Percentiles rank a stretch among this genome's conserved stretches.
These are phyloP conservation scores for Chernovozyma sophiae-reginae DNA, from an alignment of 1,139 yeast genomes.

Conservation along the genomic window DNA sequence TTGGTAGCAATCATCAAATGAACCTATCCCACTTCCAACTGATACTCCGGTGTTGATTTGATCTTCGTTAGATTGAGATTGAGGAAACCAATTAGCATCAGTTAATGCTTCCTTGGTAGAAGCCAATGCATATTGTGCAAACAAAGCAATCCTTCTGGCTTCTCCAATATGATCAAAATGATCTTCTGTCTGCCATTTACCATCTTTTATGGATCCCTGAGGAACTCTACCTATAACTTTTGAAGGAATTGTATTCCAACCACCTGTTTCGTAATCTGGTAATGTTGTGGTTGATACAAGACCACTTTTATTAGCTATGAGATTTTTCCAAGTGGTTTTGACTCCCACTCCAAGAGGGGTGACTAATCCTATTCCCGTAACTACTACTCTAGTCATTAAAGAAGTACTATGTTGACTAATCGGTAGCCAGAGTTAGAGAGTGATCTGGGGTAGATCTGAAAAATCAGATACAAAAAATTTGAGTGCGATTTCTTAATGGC, in stretches of 20 bases:
- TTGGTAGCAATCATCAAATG: constrained; percentile 69
- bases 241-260: constrained; percentile 62
- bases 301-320: constrained; percentile 52
- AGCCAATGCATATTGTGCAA: constrained; percentile 74
- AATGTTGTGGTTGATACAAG: constrained; percentile 49
- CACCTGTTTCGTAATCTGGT: constrained; percentile 40
- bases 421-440: too few relatives aligned
- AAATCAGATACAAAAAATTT: too few relatives aligned
- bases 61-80: constrained; percentile 15
- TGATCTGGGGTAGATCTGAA: too few relatives aligned
- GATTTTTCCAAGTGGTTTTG: constrained; percentile 46
- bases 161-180: constrained; percentile 40
- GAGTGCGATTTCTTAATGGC: too few relatives aligned
- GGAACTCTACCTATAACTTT: constrained; percentile 77
- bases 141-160: constrained; percentile 60
- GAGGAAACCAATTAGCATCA: constrained; percentile 56
- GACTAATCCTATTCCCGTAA: constrained; percentile 85
- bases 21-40: constrained; percentile 92
- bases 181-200: constrained; percentile 48
- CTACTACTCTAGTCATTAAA: constrained; percentile 57
- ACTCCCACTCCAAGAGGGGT: constrained; percentile 83
- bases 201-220: constrained; percentile 42
- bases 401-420: too few relatives aligned
- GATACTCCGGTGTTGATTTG: constrained; percentile 59
- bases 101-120: constrained; percentile 74